Conservation (phyloP, 176 grass and related monocot species). For the Aegilops sharonensis region DNA sequence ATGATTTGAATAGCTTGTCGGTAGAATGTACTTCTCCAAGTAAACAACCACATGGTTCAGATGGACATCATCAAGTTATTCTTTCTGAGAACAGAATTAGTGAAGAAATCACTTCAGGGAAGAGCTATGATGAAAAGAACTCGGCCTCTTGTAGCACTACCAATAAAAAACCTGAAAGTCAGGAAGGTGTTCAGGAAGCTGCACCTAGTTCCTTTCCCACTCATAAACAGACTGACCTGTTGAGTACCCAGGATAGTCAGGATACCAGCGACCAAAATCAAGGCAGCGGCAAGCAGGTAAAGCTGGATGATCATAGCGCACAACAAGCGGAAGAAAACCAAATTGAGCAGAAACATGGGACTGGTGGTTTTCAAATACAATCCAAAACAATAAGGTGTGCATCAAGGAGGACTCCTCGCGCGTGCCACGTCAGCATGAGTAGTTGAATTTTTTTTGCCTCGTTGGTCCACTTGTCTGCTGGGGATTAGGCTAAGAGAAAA, state of each 20-base stretch:
- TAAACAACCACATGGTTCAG: conserved; percentile 17
- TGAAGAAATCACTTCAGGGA: background rate
- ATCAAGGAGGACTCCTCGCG: too few relatives aligned
- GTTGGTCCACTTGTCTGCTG: too few relatives aligned
- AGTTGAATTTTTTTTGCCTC: too few relatives aligned
- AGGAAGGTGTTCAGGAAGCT: background rate
- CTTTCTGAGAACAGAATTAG: background rate
- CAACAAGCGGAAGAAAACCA: conserved; percentile 8
- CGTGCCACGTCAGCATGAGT: too few relatives aligned
- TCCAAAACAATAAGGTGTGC: too few relatives aligned
- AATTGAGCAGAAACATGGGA: conserved; percentile 28
- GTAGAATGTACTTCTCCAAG: conserved; percentile 23
- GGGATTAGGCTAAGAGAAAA: too few relatives aligned
- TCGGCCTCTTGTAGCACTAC: background rate
- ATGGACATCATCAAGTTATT: conserved; percentile 16
- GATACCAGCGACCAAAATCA: background rate
- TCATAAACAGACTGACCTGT: conserved; percentile 4
- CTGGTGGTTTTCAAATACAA: conserved; percentile 34
- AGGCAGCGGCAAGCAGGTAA: background rate
- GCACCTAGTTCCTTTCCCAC: background rate
- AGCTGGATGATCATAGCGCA: background rate
- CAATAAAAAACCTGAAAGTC: conserved; percentile 10
- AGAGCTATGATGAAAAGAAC: conserved; percentile 7
- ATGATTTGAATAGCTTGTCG: background rate
- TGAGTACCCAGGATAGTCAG: background rate